Percentiles rank a stretch among this genome's conserved stretches.
phyloP scores from a whole-genome alignment of 2,329 filamentous ascomycete species.

The Knufia fluminis region DNA sequence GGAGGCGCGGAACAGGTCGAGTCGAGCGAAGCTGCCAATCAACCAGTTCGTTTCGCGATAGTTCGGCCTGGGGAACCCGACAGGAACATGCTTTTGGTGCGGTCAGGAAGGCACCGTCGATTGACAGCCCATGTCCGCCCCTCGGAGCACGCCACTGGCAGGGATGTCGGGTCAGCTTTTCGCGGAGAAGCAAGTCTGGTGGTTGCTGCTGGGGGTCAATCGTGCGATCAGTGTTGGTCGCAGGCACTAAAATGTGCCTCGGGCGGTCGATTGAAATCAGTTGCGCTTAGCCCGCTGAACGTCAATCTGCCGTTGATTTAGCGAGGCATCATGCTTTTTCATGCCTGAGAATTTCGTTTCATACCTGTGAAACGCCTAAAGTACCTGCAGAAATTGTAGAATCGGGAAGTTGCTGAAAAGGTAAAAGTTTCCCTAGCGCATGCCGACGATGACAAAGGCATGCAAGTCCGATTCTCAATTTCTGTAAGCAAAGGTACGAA shows the following conservation, averaged over 20 bases:
- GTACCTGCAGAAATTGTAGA: too few relatives aligned
- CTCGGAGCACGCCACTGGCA: background rate
- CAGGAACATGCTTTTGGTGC: background rate
- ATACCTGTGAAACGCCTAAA: too few relatives aligned
- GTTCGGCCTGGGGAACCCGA: background rate
- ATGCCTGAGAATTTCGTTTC: too few relatives aligned
- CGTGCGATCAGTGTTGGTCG: background rate
- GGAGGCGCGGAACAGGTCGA: background rate
- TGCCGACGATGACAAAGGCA: too few relatives aligned
- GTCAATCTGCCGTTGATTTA: too few relatives aligned
- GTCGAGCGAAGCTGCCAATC: background rate
- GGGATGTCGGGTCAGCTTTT: background rate
- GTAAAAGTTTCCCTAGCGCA: too few relatives aligned
- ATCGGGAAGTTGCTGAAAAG: too few relatives aligned
- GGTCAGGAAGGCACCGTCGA: background rate
- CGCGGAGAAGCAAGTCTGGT: background rate
- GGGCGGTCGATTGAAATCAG: too few relatives aligned
- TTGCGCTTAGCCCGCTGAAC: too few relatives aligned
- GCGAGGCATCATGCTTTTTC: too few relatives aligned
- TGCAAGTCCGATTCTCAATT: too few relatives aligned
- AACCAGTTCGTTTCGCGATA: conserved; percentile 1
- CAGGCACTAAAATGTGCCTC: background rate
- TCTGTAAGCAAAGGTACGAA: too few relatives aligned
- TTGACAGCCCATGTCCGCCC: background rate
- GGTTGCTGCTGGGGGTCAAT: background rate